Evolutionary conservation across 2,329 filamentous ascomycete species (phyloP).

Genomic region (Cordyceps sp.): DNA sequence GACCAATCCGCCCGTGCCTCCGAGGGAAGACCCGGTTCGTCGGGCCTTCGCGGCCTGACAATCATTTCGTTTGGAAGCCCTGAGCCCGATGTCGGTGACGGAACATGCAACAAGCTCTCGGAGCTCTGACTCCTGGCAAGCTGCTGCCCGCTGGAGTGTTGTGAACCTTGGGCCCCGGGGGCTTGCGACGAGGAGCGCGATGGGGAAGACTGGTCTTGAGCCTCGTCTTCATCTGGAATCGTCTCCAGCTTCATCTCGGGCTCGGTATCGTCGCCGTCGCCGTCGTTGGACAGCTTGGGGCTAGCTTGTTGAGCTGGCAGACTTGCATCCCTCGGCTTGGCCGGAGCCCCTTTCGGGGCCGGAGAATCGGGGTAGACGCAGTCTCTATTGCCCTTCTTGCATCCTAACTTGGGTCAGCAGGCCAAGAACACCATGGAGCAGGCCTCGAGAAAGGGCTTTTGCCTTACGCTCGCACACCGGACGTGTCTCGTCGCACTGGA

Average conservation of each 20-base stretch:
- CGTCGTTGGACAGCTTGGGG: slow-evolving; percentile 35
- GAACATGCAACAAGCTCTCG: slow-evolving; percentile 38
- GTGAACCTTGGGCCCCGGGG: too few relatives aligned
- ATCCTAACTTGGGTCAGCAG: slow-evolving; percentile 37
- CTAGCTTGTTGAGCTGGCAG: slow-evolving; percentile 24
- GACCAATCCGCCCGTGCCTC: slow-evolving; percentile 29
- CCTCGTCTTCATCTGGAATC: slow-evolving; percentile 39
- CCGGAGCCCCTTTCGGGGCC: slow-evolving; percentile 19
- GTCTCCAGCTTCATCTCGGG: slow-evolving; percentile 27
- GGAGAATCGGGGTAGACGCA: slow-evolving; percentile 74
- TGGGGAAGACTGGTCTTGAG: too few relatives aligned
- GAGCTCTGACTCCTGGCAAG: slow-evolving; percentile 26
- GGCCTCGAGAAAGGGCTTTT: background rate
- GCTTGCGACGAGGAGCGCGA: slow-evolving; percentile 7
- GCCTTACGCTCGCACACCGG: slow-evolving; percentile 66
- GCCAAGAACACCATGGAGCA: background rate
- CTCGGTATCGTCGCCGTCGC: slow-evolving; percentile 25
- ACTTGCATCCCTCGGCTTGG: slow-evolving; percentile 20
- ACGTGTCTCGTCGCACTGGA: slow-evolving; percentile 74
- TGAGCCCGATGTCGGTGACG: too few relatives aligned
- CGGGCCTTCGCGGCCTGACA: slow-evolving; percentile 7
- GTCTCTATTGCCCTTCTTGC: slow-evolving; percentile 78
- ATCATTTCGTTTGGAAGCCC: slow-evolving; percentile 24
- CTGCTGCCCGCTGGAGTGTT: slow-evolving; percentile 17
- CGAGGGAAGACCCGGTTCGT: slow-evolving; percentile 8